Conservation (phyloP, 768 basidiomycete species). For the Rhodotorula paludigena region DNA sequence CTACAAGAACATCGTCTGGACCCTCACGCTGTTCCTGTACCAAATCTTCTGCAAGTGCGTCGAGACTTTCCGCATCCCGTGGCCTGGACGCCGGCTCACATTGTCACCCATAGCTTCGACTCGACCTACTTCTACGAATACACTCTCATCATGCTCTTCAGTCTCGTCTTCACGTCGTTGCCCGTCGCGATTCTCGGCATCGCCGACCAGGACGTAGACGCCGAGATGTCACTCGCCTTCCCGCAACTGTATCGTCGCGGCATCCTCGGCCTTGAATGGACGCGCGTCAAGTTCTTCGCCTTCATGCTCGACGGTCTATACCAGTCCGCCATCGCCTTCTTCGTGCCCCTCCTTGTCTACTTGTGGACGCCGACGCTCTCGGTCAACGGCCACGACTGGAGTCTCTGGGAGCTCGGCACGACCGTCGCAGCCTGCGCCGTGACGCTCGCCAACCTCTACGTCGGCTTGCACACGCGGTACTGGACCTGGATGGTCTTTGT, state of each 20-base stretch:
- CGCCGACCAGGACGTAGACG: conserved; percentile 94
- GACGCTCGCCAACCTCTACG: conserved; percentile 78
- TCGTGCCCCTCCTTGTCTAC: conserved; percentile 60
- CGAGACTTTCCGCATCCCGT: too few relatives aligned
- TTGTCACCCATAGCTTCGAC: conserved; percentile 62
- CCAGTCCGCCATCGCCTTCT: conserved; percentile 62
- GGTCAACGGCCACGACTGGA: conserved; percentile 70
- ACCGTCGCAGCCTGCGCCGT: conserved; percentile 83
- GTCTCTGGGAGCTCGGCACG: conserved; percentile 80
- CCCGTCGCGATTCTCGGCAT: conserved; percentile 81
- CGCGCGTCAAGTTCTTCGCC: conserved; percentile 81
- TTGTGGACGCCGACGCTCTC: conserved; percentile 63
- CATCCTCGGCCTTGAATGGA: conserved; percentile 88
- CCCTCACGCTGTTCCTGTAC: conserved; percentile 89
- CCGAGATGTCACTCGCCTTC: conserved; percentile 80
- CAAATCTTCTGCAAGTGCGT: conserved; percentile 76
- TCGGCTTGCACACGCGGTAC: conserved; percentile 85
- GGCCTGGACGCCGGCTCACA: too few relatives aligned
- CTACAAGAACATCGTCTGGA: conserved; percentile 90
- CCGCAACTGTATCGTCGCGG: conserved; percentile 94
- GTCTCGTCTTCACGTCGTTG: conserved; percentile 85
- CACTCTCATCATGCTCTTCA: conserved; percentile 86
- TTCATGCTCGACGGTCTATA: conserved; percentile 94
- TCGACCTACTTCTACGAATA: conserved; percentile 92
- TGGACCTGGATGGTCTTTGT: conserved; percentile 53